phyloP scores from a whole-genome alignment of 176 grass and related monocot species.

The Calamus simplicifolius region DNA sequence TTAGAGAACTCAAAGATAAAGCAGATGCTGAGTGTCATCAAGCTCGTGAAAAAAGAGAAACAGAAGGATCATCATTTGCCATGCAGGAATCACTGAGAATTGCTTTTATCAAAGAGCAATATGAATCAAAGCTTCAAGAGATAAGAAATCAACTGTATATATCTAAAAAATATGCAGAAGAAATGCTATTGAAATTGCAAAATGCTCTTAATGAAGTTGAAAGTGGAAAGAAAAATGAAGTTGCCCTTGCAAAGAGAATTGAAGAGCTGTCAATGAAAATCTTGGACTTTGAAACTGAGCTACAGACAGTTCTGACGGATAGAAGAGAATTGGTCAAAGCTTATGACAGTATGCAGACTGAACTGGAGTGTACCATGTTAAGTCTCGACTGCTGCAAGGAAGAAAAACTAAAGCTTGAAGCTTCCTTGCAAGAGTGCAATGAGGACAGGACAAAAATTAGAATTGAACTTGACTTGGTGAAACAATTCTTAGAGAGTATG shows the following conservation, averaged over 20 bases:
- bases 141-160: conserved; percentile 67
- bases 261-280: conserved; percentile 81
- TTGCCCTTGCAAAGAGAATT: conserved; percentile 77
- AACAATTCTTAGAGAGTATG: conserved; percentile 80
- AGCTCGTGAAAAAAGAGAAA: conserved; percentile 54
- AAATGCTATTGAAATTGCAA: conserved; percentile 95
- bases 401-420: conserved; percentile 79
- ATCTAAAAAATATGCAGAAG: conserved; percentile 92
- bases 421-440: conserved; percentile 62
- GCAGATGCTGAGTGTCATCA: conserved; percentile 40
- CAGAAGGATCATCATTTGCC: conserved; percentile 52
- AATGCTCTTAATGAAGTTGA: conserved; percentile 88
- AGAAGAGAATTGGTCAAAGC: conserved; percentile 80
- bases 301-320: conserved; percentile 58
- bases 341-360: conserved; percentile 68
- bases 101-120: conserved; percentile 96
- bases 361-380: conserved; percentile 74
- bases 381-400: conserved; percentile 89
- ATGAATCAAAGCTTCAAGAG: conserved; percentile 95
- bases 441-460: conserved; percentile 67
- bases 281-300: conserved; percentile 68
- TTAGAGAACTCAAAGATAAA: conserved; percentile 84
- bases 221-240: conserved; percentile 80
- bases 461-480: conserved; percentile 81
- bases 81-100: conserved; percentile 93